A percentile compares a stretch with the other conserved stretches of the same genome.
Conservation (phyloP, 192 early-diverging fungal species). For the Physocladia obscura region DNA sequence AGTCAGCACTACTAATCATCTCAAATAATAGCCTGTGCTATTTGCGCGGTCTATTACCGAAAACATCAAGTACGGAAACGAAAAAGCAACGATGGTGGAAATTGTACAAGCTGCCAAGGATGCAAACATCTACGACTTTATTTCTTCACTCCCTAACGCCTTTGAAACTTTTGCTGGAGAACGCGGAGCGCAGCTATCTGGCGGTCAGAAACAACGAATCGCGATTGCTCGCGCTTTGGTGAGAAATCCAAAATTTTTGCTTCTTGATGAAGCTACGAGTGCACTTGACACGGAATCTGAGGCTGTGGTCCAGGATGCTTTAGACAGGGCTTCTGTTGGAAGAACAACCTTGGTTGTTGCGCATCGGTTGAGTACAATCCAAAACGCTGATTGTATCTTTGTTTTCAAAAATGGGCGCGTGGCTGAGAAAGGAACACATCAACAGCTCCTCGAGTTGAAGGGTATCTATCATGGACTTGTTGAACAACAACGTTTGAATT, state of each 20-base stretch:
- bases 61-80: slow-evolving; percentile 73
- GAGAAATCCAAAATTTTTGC: slow-evolving; percentile 44
- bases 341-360: slow-evolving; percentile 73
- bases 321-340: slow-evolving; percentile 53
- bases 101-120: slow-evolving; percentile 67
- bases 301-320: slow-evolving; percentile 63
- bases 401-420: slow-evolving; percentile 48
- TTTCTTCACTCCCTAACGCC: slow-evolving; percentile 53
- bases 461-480: slow-evolving; percentile 53
- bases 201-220: slow-evolving; percentile 46
- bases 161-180: slow-evolving; percentile 50
- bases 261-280: slow-evolving; percentile 51
- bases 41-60: slow-evolving; percentile 84
- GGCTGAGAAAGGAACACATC: slow-evolving; percentile 60
- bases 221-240: slow-evolving; percentile 60
- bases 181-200: slow-evolving; percentile 43
- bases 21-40: slow-evolving; percentile 58
- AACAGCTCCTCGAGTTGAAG: slow-evolving; percentile 43
- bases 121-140: slow-evolving; percentile 73
- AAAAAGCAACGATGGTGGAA: slow-evolving; percentile 32
- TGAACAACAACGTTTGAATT: slow-evolving; percentile 52
- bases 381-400: slow-evolving; percentile 62
- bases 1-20: neutral
- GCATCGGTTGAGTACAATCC: slow-evolving; percentile 65
- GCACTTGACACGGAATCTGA: slow-evolving; percentile 67